These are phyloP conservation scores for Cardiospermum halicacabum DNA, from an alignment of 345 rosid genomes.

Conservation along the genomic window DNA sequence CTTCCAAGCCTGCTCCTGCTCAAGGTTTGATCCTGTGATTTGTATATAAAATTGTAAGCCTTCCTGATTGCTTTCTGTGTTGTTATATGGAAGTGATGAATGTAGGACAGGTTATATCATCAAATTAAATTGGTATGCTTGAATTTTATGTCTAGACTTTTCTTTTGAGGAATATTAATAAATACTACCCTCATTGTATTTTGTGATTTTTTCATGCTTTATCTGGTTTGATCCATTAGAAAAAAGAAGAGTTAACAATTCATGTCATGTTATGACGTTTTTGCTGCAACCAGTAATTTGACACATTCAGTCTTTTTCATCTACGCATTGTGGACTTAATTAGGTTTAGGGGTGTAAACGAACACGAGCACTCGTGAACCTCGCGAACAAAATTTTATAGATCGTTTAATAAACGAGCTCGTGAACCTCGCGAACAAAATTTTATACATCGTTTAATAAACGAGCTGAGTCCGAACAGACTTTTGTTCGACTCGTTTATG, in stretches of 20 bases:
- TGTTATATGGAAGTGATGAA: slow-evolving; percentile 4
- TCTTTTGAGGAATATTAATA: slow-evolving; percentile 6
- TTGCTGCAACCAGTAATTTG: too few relatives aligned
- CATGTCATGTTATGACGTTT: too few relatives aligned
- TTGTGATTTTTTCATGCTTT: not conserved
- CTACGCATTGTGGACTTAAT: too few relatives aligned
- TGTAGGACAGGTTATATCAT: not conserved
- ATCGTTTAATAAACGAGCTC: too few relatives aligned
- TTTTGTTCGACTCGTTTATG: too few relatives aligned
- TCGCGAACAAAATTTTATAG: too few relatives aligned
- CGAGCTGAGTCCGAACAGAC: too few relatives aligned
- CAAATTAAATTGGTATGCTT: slow-evolving; percentile 10
- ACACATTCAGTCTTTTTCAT: too few relatives aligned
- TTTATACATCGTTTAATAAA: too few relatives aligned
- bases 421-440: too few relatives aligned
- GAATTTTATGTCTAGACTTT: not conserved
- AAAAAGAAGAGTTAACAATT: not conserved
- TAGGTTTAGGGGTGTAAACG: too few relatives aligned
- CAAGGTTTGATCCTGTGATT: slow-evolving; percentile 56
- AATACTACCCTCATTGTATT: not conserved
- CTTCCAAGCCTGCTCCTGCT: slow-evolving; percentile 47
- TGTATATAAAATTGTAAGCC: not conserved
- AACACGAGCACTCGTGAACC: too few relatives aligned
- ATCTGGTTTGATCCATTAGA: not conserved
- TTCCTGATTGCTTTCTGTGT: not conserved